phyloP scores from a whole-genome alignment of 1,284 basidiomycete genomes.

The Psilocybe mexicana region DNA sequence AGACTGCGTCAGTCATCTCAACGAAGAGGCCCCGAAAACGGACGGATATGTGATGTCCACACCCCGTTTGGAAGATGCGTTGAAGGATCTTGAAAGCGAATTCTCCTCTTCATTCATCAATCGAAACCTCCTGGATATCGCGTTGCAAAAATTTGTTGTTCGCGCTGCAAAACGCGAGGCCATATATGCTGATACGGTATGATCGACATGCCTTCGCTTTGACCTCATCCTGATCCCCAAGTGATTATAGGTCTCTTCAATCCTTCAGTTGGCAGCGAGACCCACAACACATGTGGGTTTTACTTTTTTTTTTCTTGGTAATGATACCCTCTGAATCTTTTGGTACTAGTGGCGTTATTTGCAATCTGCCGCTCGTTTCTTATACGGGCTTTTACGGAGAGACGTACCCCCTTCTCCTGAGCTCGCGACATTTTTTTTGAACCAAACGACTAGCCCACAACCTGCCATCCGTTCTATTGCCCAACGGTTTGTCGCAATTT shows the following conservation, averaged over 20 bases:
- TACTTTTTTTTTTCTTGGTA: constrained; percentile 6
- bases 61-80: constrained; percentile 44
- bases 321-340: constrained; percentile 1
- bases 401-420: constrained; percentile 69
- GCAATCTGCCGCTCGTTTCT: constrained; percentile 75
- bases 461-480: constrained; percentile 76
- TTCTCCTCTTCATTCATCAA: constrained; percentile 48
- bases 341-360: constrained; percentile 83
- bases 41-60: constrained; percentile 54
- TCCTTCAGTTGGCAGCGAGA: constrained; percentile 68
- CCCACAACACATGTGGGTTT: constrained; percentile 70
- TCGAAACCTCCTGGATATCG: constrained; percentile 42
- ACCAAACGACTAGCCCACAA: constrained; percentile 76
- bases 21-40: constrained; percentile 63
- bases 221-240: constrained; percentile 14
- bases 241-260: constrained; percentile 49
- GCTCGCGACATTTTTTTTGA: constrained; percentile 70
- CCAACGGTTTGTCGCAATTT: constrained; percentile 50
- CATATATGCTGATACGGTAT: constrained; percentile 52
- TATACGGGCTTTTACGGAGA: constrained; percentile 74
- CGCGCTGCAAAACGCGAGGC: constrained; percentile 46
- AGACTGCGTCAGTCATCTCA: constrained; percentile 61
- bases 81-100: constrained; percentile 49
- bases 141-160: constrained; percentile 39
- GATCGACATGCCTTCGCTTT: neutral